Evolutionary conservation across 257 asterid genomes (phyloP).

Genomic region (Cynanchum wilfordii): DNA sequence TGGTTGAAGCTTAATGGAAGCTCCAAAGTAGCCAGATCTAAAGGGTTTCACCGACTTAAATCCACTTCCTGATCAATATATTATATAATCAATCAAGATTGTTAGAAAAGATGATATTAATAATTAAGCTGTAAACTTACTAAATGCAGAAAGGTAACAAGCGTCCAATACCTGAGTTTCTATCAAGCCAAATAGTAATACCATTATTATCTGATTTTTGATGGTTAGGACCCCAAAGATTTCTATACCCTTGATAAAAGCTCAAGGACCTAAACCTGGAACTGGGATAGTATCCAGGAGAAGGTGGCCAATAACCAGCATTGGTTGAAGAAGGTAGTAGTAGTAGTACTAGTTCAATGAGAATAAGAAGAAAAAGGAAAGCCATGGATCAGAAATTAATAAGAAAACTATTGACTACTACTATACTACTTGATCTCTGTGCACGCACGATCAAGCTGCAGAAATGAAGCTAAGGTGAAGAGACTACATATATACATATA

Average conservation of each 20-base stretch:
- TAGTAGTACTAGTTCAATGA: neutral
- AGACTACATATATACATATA: neutral
- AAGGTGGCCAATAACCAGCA: conserved; percentile 69
- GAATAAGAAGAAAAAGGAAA: conserved; percentile 14
- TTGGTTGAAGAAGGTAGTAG: conserved; percentile 6
- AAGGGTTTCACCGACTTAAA: conserved; percentile 92
- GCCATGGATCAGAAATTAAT: conserved; percentile 30
- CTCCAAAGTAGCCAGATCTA: conserved; percentile 89
- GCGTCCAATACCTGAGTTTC: conserved; percentile 54
- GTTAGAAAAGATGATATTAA: too few relatives aligned
- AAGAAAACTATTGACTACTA: too few relatives aligned
- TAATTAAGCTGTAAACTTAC: neutral
- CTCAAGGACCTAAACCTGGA: conserved; percentile 47
- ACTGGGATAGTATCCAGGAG: conserved; percentile 79
- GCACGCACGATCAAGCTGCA: too few relatives aligned
- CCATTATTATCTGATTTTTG: conserved; percentile 58
- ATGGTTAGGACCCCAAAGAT: conserved; percentile 77
- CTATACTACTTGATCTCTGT: too few relatives aligned
- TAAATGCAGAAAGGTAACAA: neutral
- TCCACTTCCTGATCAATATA: conserved; percentile 63
- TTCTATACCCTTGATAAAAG: conserved; percentile 57
- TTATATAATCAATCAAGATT: neutral
- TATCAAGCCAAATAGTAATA: conserved; percentile 79
- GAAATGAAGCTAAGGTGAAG: neutral
- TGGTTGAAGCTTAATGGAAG: conserved; percentile 80